These are phyloP conservation scores for Fusarium sp. DNA, from an alignment of 2,329 filamentous ascomycete genomes.

Conservation along the genomic window DNA sequence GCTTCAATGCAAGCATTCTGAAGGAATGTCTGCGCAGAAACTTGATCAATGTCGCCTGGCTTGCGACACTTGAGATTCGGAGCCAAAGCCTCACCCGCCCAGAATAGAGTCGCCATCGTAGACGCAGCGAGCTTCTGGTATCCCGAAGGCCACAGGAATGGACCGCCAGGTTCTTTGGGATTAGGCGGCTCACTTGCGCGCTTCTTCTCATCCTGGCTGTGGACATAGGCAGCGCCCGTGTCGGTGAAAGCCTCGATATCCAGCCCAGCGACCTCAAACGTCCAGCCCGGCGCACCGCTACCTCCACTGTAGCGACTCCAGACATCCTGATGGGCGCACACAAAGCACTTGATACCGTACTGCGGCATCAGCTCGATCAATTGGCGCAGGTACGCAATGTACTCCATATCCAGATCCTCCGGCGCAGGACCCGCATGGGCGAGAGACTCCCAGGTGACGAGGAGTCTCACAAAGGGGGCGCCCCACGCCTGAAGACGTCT, in stretches of 20 bases:
- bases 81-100: slow-evolving; percentile 50
- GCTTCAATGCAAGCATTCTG: slow-evolving; percentile 54
- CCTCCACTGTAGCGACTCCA: slow-evolving; percentile 60
- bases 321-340: slow-evolving; percentile 60
- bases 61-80: slow-evolving; percentile 46
- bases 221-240: slow-evolving; percentile 53
- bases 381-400: slow-evolving; percentile 55
- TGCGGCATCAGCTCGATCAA: slow-evolving; percentile 55
- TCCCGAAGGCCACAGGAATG: slow-evolving; percentile 56
- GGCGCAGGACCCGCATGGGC: slow-evolving; percentile 53
- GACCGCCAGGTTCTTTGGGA: slow-evolving; percentile 52
- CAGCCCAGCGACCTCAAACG: slow-evolving; percentile 57
- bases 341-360: slow-evolving; percentile 57
- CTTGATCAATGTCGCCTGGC: slow-evolving; percentile 33
- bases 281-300: slow-evolving; percentile 59
- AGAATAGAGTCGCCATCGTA: slow-evolving; percentile 50
- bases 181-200: slow-evolving; percentile 45
- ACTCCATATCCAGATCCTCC: slow-evolving; percentile 54
- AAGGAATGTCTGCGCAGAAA: slow-evolving; percentile 50
- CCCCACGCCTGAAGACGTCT: slow-evolving; percentile 56
- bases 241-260: slow-evolving; percentile 55
- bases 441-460: slow-evolving; percentile 60
- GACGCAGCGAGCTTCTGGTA: slow-evolving; percentile 56
- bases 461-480: slow-evolving; percentile 55
- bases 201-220: slow-evolving; percentile 53